Percentiles rank a stretch among this genome's conserved stretches.
phyloP scores from a whole-genome alignment of 2,329 filamentous ascomycete genomes.

The Pestalotiopsis sp. region DNA sequence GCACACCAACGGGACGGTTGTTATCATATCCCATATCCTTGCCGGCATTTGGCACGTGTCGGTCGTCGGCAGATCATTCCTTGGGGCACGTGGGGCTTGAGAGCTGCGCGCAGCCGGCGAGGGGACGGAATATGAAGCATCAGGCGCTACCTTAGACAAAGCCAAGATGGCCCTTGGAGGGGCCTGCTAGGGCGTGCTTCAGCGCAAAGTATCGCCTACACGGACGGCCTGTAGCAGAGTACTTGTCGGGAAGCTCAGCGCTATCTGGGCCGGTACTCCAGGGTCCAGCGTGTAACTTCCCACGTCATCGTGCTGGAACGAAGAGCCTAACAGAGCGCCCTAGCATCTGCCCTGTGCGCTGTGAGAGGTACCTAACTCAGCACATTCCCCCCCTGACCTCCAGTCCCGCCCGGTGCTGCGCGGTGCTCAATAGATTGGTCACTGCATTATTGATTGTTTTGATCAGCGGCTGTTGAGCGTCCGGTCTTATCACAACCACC shows the following conservation, averaged over 20 bases:
- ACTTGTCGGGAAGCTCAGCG: not conserved
- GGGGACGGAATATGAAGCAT: not conserved
- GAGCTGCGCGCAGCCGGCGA: not conserved
- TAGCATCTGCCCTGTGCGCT: not conserved
- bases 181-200: not conserved
- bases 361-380: not conserved
- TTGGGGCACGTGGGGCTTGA: not conserved
- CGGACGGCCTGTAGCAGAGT: not conserved
- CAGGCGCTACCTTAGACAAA: not conserved
- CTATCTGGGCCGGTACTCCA: not conserved
- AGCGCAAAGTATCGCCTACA: not conserved
- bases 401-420: not conserved
- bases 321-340: not conserved
- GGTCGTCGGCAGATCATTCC: not conserved
- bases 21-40: not conserved
- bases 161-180: not conserved
- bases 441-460: not conserved
- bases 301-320: conserved; percentile 11
- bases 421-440: not conserved
- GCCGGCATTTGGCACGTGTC: not conserved
- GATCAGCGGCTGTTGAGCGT: not conserved
- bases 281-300: conserved; percentile 2
- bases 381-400: not conserved
- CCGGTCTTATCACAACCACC: conserved; percentile 1
- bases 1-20: too few relatives aligned